Evolutionary conservation across 2,329 filamentous ascomycete genomes (phyloP), one percentile per base, ranked within the genome.

Genomic region (Aspergillus pseudoterreus): DNA sequence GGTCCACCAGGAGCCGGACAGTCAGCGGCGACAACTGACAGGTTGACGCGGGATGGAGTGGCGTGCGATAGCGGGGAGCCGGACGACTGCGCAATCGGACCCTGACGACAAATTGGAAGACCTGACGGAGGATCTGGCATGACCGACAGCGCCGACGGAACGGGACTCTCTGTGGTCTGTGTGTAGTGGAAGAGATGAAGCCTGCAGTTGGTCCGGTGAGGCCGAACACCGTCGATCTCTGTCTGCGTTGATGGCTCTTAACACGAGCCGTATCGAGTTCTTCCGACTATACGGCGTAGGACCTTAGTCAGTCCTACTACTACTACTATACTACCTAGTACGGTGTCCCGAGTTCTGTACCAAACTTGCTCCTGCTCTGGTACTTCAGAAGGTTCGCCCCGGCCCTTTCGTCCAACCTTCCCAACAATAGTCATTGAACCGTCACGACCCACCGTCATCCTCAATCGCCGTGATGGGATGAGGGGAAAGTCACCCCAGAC

Each of bases 371-470:
- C 39, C 5, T 21, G 17, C 22, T 62, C 56, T 64, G 63, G 59
- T 62, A 55, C 17, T 56, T 49, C 54, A 45, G 57, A 62, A 63
- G 61, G 65, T 59, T 63, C 61, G 63, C 57, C 58, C 63, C 63
- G 63, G 58, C 45, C 54, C 59, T 51, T 54, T 55, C 54, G 47
- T 55, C 50, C 52, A 49, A 53, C 47, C 54, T 47, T 39, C 44
- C 52, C 8, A 38, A 27, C 15, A 27, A 15, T 10, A 22, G 6
- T 35, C 32, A 30, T 33, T 32, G 15, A 35, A 14, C 12, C 9
- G 30, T 17, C 21, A 44, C 15, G 17, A 36, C 27, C 36, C 43
- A n/a, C 21, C 33, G 27, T 19, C 32, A 48, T 24, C 19, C 47
- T 11, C 14, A 17, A 17, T 38, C 14, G 45, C 45, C 43, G 42